Conservation (phyloP, 768 basidiomycete genomes). For the Glaciozyma martinii region DNA sequence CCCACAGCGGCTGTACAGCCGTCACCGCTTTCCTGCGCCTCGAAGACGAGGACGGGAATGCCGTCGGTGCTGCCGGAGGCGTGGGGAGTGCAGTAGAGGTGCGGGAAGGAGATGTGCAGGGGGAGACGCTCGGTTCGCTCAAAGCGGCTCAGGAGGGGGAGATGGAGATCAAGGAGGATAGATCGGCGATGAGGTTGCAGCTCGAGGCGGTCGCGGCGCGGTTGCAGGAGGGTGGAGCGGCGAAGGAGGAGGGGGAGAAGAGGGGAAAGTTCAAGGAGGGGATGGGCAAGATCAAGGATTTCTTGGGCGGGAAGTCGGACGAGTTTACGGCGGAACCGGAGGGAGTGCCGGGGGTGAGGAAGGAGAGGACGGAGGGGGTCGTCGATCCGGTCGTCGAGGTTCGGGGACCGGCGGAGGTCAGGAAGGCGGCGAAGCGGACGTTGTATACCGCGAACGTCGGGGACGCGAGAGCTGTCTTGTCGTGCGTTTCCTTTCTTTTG, state of each 20-base stretch:
- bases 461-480: slow-evolving; percentile 88
- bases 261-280: not conserved
- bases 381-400: slow-evolving; percentile 5
- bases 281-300: slow-evolving; percentile 23
- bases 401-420: slow-evolving; percentile 19
- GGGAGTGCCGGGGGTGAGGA: not conserved
- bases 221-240: too few species aligned
- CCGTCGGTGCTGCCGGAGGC: slow-evolving; percentile 20
- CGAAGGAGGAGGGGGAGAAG: not conserved
- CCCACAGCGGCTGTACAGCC: slow-evolving; percentile 84
- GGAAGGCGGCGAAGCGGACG: slow-evolving; percentile 43
- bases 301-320: not conserved
- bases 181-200: not conserved
- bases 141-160: slow-evolving; percentile 10
- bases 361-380: not conserved
- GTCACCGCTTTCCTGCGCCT: slow-evolving; percentile 90
- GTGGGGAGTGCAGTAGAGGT: slow-evolving; percentile 8
- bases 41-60: slow-evolving; percentile 61
- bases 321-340: not conserved
- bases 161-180: slow-evolving; percentile 6
- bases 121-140: not conserved
- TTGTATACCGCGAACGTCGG: slow-evolving; percentile 95
- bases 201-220: not conserved
- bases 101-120: not conserved
- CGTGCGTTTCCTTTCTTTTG: slow-evolving; percentile 39